These are phyloP conservation scores for Epichloe brachyelytri DNA, from an alignment of 2,329 filamentous ascomycete species.

Conservation along the genomic window DNA sequence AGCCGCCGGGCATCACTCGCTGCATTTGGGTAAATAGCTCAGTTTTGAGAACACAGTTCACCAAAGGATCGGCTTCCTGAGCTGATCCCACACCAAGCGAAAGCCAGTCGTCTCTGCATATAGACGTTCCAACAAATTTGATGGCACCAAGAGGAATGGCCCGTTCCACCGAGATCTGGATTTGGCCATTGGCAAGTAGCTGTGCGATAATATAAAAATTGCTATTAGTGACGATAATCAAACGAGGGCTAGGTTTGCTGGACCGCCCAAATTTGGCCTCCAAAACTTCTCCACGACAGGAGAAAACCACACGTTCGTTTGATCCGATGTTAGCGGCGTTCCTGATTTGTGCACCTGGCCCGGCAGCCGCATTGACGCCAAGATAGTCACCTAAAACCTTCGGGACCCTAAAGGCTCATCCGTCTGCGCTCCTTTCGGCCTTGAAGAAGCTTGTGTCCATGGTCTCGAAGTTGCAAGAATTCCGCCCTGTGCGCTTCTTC, in stretches of 20 bases:
- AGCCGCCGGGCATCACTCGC: constrained; percentile 62
- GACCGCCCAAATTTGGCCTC: constrained; percentile 94
- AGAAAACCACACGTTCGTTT: constrained; percentile 73
- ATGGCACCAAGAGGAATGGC: constrained; percentile 76
- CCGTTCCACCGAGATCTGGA: constrained; percentile 69
- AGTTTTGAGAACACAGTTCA: constrained; percentile 92
- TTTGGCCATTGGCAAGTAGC: constrained; percentile 65
- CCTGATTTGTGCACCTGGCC: constrained; percentile 70
- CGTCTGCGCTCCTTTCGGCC: constrained; percentile 82
- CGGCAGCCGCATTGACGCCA: constrained; percentile 67
- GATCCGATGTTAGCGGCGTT: constrained; percentile 56
- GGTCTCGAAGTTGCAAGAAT: constrained; percentile 75
- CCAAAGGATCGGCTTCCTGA: constrained; percentile 82
- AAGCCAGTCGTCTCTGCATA: constrained; percentile 90
- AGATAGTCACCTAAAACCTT: constrained; percentile 92
- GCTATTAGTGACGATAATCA: constrained; percentile 69
- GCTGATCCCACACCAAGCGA: constrained; percentile 79
- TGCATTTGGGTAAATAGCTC: constrained; percentile 92
- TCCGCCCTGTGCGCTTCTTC: constrained; percentile 80
- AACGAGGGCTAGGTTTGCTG: constrained; percentile 81
- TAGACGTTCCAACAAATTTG: constrained; percentile 74
- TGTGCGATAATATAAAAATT: constrained; percentile 87
- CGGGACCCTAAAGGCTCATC: constrained; percentile 87
- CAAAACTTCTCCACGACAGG: constrained; percentile 77
- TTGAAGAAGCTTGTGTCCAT: constrained; percentile 70